These are phyloP conservation scores for Lipomyces oligophaga DNA, from an alignment of 805 yeast species.

Conservation along the genomic window DNA sequence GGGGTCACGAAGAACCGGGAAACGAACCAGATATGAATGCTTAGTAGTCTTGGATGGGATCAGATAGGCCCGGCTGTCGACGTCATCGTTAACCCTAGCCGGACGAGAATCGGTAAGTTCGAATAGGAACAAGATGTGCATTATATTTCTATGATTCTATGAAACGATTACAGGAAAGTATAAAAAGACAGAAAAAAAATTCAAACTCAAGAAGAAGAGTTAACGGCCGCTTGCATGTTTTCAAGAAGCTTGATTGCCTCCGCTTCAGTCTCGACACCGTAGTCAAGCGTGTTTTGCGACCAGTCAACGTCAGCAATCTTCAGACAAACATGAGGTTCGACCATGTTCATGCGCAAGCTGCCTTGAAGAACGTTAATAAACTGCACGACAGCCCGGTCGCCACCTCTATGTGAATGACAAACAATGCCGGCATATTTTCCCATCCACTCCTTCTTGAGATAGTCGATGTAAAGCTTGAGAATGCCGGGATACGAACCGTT, in stretches of 20 bases:
- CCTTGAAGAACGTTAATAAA: not conserved
- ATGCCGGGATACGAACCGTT: conserved; percentile 41
- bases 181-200: too few relatives aligned
- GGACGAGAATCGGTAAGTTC: too few relatives aligned
- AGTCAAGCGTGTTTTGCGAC: not conserved
- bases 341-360: conserved; percentile 5
- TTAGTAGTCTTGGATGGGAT: too few relatives aligned
- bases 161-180: too few relatives aligned
- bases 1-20: too few relatives aligned
- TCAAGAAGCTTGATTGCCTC: not conserved
- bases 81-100: too few relatives aligned
- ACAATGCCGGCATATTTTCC: conserved; percentile 38
- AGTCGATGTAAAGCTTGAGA: conserved; percentile 42
- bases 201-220: too few relatives aligned
- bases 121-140: too few relatives aligned
- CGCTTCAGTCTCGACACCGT: not conserved
- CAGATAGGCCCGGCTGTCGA: too few relatives aligned
- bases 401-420: conserved; percentile 29
- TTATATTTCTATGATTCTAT: too few relatives aligned
- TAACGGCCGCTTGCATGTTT: too few relatives aligned
- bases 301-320: not conserved
- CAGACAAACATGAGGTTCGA: conserved; percentile 6
- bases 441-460: conserved; percentile 38
- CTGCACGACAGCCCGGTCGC: conserved; percentile 9
- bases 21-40: too few relatives aligned